phyloP scores from a whole-genome alignment of 2,329 filamentous ascomycete species.

The Meredithiella fracta region DNA sequence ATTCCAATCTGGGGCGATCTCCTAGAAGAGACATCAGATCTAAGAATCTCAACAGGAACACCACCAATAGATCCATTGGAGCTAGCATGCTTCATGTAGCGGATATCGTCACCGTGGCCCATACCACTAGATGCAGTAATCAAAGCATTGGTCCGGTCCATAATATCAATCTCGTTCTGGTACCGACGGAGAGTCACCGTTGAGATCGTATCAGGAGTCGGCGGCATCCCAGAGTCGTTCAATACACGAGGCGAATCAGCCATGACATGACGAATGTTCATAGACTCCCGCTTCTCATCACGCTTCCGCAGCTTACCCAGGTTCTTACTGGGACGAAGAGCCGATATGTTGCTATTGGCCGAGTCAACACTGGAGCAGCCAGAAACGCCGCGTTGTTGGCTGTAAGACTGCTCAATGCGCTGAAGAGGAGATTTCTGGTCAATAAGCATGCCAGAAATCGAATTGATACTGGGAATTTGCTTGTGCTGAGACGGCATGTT shows the following conservation, averaged over 20 bases:
- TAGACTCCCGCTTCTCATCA: constrained; percentile 17
- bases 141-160: constrained; percentile 8
- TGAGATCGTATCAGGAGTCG: constrained; percentile 44
- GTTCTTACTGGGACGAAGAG: constrained; percentile 21
- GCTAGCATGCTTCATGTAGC: constrained; percentile 12
- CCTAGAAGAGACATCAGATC: constrained; percentile 5
- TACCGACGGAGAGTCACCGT: constrained; percentile 36
- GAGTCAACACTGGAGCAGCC: constrained; percentile 18
- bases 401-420: constrained; percentile 25
- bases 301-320: constrained; percentile 28
- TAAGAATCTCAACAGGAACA: constrained; percentile 5
- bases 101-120: not conserved
- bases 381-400: constrained; percentile 15
- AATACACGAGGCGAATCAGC: constrained; percentile 29
- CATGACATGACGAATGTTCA: constrained; percentile 29
- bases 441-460: constrained; percentile 29
- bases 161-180: constrained; percentile 33
- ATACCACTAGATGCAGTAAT: not conserved
- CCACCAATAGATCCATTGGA: constrained; percentile 13
- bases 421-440: constrained; percentile 33
- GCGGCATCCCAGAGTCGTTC: constrained; percentile 32
- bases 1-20: constrained; percentile 19
- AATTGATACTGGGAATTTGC: constrained; percentile 17
- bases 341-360: constrained; percentile 14
- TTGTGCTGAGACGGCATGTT: constrained; percentile 7